phyloP scores from a whole-genome alignment of 139 green algal genomes.

The Choricystis sp. region DNA sequence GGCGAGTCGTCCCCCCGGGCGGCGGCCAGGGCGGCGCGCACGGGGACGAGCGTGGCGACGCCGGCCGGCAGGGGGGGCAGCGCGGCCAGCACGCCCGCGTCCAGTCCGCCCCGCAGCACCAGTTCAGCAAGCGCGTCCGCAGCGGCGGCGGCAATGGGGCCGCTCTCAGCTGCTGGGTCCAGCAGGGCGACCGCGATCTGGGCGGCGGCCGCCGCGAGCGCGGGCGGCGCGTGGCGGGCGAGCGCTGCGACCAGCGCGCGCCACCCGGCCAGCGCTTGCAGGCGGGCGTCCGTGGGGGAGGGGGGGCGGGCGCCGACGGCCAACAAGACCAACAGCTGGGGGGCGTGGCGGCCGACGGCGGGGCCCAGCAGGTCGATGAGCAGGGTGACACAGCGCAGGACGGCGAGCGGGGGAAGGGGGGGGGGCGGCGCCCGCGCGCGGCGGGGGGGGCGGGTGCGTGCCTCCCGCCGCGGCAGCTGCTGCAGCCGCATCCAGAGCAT shows the following conservation, averaged over 20 bases:
- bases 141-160: conserved; percentile 8
- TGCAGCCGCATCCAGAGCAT: conserved; percentile 19
- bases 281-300: conserved; percentile 15
- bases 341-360: conserved; percentile 25
- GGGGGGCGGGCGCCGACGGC: conserved; percentile 7
- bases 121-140: conserved; percentile 23
- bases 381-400: conserved; percentile 23
- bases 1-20: no score
- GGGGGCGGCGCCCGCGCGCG: background rate
- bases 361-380: conserved; percentile 19
- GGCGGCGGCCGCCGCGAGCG: conserved; percentile 37
- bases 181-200: conserved; percentile 55
- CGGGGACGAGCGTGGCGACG: conserved; percentile 14
- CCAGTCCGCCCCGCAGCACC: conserved; percentile 9
- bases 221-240: conserved; percentile 13
- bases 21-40: conserved; percentile 1
- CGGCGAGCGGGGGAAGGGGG: conserved; percentile 3
- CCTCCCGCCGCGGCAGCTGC: no score
- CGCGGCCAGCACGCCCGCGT: conserved; percentile 11
- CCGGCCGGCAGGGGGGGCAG: conserved; percentile 38
- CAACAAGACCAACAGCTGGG: conserved; percentile 38
- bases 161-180: conserved; percentile 40
- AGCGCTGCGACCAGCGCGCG: conserved; percentile 24
- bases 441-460: background rate
- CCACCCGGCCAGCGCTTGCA: conserved; percentile 35